These are phyloP conservation scores for Suillus sp. DNA, from an alignment of 768 basidiomycete species.

Conservation along the genomic window DNA sequence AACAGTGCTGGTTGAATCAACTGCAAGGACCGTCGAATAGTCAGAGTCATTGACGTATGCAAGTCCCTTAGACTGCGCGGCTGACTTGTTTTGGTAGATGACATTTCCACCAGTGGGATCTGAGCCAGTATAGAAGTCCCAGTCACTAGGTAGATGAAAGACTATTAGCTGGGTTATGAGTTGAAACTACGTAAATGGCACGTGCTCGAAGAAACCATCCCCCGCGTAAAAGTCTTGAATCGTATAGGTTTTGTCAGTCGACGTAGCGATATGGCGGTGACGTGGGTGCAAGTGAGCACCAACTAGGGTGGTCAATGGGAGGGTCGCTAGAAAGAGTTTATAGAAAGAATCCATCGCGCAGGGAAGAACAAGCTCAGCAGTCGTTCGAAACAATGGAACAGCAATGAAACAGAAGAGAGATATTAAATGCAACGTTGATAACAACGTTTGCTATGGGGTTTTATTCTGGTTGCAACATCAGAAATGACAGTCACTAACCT, in stretches of 20 bases:
- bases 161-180: conserved; percentile 1
- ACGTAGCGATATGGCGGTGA: conserved; percentile 27
- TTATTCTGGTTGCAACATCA: not conserved
- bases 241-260: conserved; percentile 33
- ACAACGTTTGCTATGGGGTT: not conserved
- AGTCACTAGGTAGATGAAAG: conserved; percentile 44
- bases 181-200: conserved; percentile 14
- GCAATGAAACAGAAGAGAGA: not conserved
- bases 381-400: not conserved
- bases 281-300: conserved; percentile 33
- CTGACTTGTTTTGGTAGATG: conserved; percentile 49
- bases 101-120: conserved; percentile 81
- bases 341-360: conserved; percentile 36
- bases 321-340: conserved; percentile 30
- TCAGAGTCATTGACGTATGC: conserved; percentile 61
- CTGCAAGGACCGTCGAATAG: conserved; percentile 58
- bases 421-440: not conserved
- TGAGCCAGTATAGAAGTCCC: conserved; percentile 60
- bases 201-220: conserved; percentile 61
- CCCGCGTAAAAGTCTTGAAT: conserved; percentile 48
- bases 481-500: not conserved
- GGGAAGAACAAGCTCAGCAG: not conserved
- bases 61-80: conserved; percentile 54
- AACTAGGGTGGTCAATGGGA: conserved; percentile 39
- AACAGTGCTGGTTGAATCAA: conserved; percentile 57